Percentiles rank a stretch among this genome's conserved stretches.
These are phyloP conservation scores for Salix brachista DNA, from an alignment of 345 rosid species.

Conservation along the genomic window DNA sequence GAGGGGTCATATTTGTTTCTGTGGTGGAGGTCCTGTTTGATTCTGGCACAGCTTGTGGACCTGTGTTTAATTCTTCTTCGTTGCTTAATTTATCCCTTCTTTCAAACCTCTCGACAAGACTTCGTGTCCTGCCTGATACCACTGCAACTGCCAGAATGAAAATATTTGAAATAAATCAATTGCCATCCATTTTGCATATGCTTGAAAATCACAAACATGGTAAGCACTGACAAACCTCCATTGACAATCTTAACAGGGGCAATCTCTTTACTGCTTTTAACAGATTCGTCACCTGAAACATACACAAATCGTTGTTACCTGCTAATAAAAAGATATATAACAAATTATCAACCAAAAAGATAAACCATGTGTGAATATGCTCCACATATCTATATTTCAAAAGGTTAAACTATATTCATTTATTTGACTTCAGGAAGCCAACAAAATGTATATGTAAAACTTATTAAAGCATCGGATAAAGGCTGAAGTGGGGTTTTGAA, in stretches of 20 bases:
- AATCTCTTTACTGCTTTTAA: conserved; percentile 32
- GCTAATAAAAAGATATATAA: conserved; percentile 5
- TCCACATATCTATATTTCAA: too few species aligned
- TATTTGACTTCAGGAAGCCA: too few species aligned
- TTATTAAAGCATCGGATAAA: background rate
- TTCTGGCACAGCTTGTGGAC: conserved; percentile 13
- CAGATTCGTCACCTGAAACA: conserved; percentile 48
- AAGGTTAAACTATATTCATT: too few species aligned
- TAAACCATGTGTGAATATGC: background rate
- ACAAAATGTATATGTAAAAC: too few species aligned
- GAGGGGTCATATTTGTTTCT: conserved; percentile 6
- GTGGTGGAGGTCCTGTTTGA: background rate
- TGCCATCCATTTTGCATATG: conserved; percentile 5
- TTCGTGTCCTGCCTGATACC: conserved; percentile 80
- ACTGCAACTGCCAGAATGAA: conserved; percentile 71
- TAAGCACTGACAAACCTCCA: conserved; percentile 69
- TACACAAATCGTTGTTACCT: conserved; percentile 15
- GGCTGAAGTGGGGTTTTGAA: background rate
- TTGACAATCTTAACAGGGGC: conserved; percentile 66
- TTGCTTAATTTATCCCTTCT: conserved; percentile 41
- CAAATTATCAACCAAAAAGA: background rate
- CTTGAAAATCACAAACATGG: conserved; percentile 14
- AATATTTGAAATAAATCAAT: conserved; percentile 22
- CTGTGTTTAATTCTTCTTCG: conserved; percentile 36
- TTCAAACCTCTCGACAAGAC: conserved; percentile 93